Evolutionary conservation across 2,329 filamentous ascomycete species (phyloP).

Genomic region (Fonsecaea pugnacius): DNA sequence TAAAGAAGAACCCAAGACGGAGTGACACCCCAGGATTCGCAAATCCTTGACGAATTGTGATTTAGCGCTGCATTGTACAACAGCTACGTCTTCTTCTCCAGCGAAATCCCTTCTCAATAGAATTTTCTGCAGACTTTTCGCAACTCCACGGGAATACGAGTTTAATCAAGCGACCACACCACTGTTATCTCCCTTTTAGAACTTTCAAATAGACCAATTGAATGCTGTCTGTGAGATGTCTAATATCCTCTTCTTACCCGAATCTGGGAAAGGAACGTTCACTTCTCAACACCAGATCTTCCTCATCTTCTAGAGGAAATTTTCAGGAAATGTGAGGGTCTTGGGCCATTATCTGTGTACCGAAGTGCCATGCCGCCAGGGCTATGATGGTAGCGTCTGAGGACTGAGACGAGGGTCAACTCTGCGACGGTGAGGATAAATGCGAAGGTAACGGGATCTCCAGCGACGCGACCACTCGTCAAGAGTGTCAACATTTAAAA

Average conservation of each 20-base stretch:
- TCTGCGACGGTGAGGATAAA: background rate
- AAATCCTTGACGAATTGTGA: background rate
- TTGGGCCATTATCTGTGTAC: background rate
- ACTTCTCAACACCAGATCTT: background rate
- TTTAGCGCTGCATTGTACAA: background rate
- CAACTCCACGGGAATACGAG: background rate
- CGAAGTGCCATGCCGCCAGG: background rate
- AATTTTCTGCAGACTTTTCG: background rate
- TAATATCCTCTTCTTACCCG: background rate
- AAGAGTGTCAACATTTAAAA: background rate
- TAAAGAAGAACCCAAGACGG: constrained; percentile 2
- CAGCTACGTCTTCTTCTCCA: background rate
- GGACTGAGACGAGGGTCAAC: background rate
- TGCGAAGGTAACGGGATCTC: background rate
- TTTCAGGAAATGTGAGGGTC: background rate
- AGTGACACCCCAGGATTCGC: background rate
- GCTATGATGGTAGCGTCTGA: background rate
- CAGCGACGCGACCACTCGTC: background rate
- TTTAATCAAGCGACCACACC: background rate
- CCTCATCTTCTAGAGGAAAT: background rate
- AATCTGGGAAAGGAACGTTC: background rate
- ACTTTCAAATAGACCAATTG: background rate
- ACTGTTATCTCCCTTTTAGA: background rate
- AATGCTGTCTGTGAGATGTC: background rate
- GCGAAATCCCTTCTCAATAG: background rate